phyloP scores from a whole-genome alignment of 768 basidiomycete genomes.

The Rhizopogon vesiculosus region DNA sequence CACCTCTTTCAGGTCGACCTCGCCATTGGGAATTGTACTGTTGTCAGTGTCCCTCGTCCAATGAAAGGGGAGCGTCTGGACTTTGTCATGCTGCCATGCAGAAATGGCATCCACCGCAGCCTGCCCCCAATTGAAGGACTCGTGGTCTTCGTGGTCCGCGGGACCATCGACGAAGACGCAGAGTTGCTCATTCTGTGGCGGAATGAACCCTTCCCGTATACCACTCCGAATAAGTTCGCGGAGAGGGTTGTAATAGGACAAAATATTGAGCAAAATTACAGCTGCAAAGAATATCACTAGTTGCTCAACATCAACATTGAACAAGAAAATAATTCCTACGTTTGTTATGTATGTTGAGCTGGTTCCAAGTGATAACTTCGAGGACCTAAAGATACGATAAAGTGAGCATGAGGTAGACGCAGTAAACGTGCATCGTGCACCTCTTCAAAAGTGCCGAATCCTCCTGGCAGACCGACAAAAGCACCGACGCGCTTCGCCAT shows the following conservation, averaged over 20 bases:
- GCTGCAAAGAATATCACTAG: conserved; percentile 37
- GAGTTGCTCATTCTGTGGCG: conserved; percentile 51
- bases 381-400: conserved; percentile 46
- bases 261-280: conserved; percentile 83
- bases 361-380: conserved; percentile 94
- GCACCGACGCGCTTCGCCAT: conserved; percentile 82
- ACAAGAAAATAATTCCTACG: conserved; percentile 39
- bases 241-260: conserved; percentile 80
- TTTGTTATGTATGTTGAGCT: conserved; percentile 82
- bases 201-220: conserved; percentile 72
- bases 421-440: conserved; percentile 20
- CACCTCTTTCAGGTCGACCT: conserved; percentile 11
- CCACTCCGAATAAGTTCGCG: conserved; percentile 66
- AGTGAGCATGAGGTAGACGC: background rate
- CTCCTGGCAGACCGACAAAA: conserved; percentile 89
- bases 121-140: conserved; percentile 71
- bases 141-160: conserved; percentile 43
- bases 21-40: conserved; percentile 14
- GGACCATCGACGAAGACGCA: conserved; percentile 78
- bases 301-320: background rate
- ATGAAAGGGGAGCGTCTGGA: conserved; percentile 34
- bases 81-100: conserved; percentile 43
- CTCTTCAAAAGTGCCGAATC: conserved; percentile 95
- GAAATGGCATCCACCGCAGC: conserved; percentile 64
- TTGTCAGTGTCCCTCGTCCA: conserved; percentile 43